Percentiles rank a stretch among this genome's conserved stretches.
Evolutionary conservation across 2,329 filamentous ascomycete species (phyloP).

Genomic region (Penicillium verrucosum): DNA sequence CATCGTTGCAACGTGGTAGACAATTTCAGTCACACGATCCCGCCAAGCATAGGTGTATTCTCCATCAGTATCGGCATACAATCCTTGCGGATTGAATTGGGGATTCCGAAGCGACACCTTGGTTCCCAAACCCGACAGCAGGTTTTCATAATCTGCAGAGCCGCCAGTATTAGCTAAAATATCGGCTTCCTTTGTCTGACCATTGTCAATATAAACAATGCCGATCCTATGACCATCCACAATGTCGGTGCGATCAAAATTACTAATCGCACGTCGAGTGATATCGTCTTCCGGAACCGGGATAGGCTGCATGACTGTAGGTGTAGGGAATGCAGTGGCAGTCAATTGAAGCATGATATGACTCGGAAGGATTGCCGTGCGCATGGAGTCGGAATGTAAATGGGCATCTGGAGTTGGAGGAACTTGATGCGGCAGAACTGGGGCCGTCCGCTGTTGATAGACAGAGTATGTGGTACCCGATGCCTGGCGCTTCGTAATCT

Average conservation of each 20-base stretch:
- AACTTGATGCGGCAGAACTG: slow-evolving; percentile 46
- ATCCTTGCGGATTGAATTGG: slow-evolving; percentile 86
- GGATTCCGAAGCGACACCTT: slow-evolving; percentile 76
- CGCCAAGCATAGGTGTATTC: slow-evolving; percentile 91
- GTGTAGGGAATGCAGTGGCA: slow-evolving; percentile 44
- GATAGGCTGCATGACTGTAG: slow-evolving; percentile 62
- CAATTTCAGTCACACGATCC: slow-evolving; percentile 88
- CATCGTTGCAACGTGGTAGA: slow-evolving; percentile 94
- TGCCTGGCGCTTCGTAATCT: slow-evolving; percentile 51
- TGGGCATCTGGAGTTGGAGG: slow-evolving; percentile 40
- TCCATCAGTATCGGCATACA: slow-evolving; percentile 81
- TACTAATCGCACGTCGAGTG: slow-evolving; percentile 68
- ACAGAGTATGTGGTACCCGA: slow-evolving; percentile 50
- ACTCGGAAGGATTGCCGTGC: slow-evolving; percentile 44
- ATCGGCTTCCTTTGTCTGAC: slow-evolving; percentile 75
- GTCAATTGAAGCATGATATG: slow-evolving; percentile 47
- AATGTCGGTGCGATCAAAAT: slow-evolving; percentile 82
- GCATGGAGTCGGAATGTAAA: slow-evolving; percentile 37
- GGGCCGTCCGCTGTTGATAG: slow-evolving; percentile 48
- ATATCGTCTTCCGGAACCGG: slow-evolving; percentile 71
- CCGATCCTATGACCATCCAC: slow-evolving; percentile 95
- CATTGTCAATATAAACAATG: slow-evolving; percentile 86
- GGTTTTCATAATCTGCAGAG: slow-evolving; percentile 81
- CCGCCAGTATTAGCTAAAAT: slow-evolving; percentile 85
- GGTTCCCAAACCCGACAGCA: slow-evolving; percentile 77